A percentile compares a stretch with the other conserved stretches of the same genome.
phyloP scores from a whole-genome alignment of 345 rosid genomes.

The Camelina laxa region DNA sequence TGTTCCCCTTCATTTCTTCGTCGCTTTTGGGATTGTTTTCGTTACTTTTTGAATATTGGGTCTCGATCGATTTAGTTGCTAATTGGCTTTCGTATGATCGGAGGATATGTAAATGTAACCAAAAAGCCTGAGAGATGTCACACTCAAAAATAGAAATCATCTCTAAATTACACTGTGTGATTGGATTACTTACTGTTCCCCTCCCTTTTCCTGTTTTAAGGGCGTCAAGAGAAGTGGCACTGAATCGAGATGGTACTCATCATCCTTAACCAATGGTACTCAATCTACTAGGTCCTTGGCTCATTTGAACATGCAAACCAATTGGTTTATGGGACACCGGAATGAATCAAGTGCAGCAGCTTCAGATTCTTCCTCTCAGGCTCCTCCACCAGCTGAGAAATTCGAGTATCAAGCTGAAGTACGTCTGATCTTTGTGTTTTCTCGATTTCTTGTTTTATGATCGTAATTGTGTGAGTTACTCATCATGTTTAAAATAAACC shows the following conservation, averaged over 20 bases:
- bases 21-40: neutral
- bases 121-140: neutral
- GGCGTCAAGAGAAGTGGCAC: constrained; percentile 47
- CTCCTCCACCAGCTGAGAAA: constrained; percentile 70
- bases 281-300: constrained; percentile 39
- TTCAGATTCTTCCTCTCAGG: constrained; percentile 57
- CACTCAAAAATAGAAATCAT: neutral
- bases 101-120: neutral
- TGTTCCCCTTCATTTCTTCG: neutral
- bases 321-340: constrained; percentile 54
- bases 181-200: neutral
- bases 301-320: constrained; percentile 45
- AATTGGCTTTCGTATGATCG: neutral
- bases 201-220: constrained; percentile 41
- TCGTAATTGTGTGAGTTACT: constrained; percentile 4
- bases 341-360: constrained; percentile 72
- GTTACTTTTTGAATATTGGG: neutral
- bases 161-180: neutral
- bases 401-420: constrained; percentile 98
- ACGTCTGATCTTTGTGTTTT: constrained; percentile 2
- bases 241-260: constrained; percentile 63
- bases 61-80: neutral
- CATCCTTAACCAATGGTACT: constrained; percentile 51
- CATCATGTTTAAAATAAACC: constrained; percentile 3
- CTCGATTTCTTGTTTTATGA: neutral